phyloP scores from a whole-genome alignment of 2,329 filamentous ascomycete species.

The Cladosporium oxysporum region DNA sequence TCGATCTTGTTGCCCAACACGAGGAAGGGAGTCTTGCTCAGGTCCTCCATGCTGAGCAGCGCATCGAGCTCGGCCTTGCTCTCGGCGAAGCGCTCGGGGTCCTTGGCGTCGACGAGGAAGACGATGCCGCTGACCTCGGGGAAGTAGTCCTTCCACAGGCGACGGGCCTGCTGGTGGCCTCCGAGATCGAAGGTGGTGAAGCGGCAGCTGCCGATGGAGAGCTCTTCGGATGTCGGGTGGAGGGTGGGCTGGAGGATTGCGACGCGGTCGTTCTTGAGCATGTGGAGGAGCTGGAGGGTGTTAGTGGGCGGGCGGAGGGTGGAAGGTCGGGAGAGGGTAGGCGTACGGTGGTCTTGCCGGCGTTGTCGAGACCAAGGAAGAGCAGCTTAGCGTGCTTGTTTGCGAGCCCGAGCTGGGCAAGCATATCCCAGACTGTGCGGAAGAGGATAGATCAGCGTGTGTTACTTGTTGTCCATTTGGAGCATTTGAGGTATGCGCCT shows the following conservation, averaged over 20 bases:
- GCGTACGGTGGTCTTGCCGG: constrained; percentile 78
- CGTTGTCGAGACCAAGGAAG: constrained; percentile 91
- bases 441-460: background rate
- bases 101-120: constrained; percentile 96
- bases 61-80: constrained; percentile 94
- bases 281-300: constrained; percentile 67
- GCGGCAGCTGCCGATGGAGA: constrained; percentile 75
- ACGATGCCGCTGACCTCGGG: constrained; percentile 95
- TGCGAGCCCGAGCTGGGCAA: constrained; percentile 81
- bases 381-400: constrained; percentile 97
- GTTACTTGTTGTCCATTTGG: background rate
- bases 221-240: constrained; percentile 89
- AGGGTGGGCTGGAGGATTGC: constrained; percentile 88
- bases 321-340: background rate
- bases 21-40: constrained; percentile 92
- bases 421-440: constrained; percentile 76
- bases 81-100: constrained; percentile 90
- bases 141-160: constrained; percentile 97
- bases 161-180: constrained; percentile 90
- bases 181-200: constrained; percentile 95
- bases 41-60: constrained; percentile 93
- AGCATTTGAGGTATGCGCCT: constrained; percentile 3
- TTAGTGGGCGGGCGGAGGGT: constrained; percentile 17
- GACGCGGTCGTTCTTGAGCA: constrained; percentile 96
- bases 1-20: constrained; percentile 99